Evolutionary conservation across 768 basidiomycete genomes (phyloP), one percentile per base, ranked within the genome.

Genomic region (Mycena amicta): DNA sequence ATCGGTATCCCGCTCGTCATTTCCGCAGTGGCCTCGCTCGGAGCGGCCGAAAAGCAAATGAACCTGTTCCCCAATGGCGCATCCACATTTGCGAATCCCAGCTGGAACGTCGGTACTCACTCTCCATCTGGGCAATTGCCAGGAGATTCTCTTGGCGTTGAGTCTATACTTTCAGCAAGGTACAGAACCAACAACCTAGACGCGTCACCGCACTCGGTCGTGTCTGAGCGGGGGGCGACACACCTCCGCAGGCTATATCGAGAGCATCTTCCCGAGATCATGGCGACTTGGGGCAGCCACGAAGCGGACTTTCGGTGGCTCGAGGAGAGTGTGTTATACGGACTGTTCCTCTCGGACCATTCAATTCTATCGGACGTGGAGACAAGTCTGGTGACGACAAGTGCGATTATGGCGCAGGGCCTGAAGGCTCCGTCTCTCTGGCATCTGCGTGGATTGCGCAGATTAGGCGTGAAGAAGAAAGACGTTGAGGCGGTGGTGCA

Each of bases 291-390:
- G 47, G 47, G 47, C 47, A 25, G 26, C 22, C 47, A 49, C n/a
- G 47, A 49, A 28, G 47, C 47, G 27, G 47, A 49, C 26, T 49
- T 49, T 20, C 47, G 47, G 6, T 49, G 47, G 47, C 47, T 49
- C 12, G 47, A 49, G 47, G 47, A 49, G 47, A 49, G 47, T 20
- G 47, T 49, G 47, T 26, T 49, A 8, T 49, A 49, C 47, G 47
- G 47, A 12, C 47, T 49, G 47, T 49, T 49, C 47, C 47, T 49
- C 23, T 49, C 47, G 5, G 47, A 49, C 47, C 47, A 49, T 20
- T 27, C 47, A 4, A 23, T 49, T 12, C 47, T 49, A 13, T 49
- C 47, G 47, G 47, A 49, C 15, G 47, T 49, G 15, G 47, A 49
- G 47, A 49, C 47, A 4, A 49, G 47, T 22, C 27, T 49, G 47